Percentiles rank a stretch among this genome's conserved stretches.
phyloP scores from a whole-genome alignment of 441 rosid genomes.

The Euphorbia schlechtendalii region DNA sequence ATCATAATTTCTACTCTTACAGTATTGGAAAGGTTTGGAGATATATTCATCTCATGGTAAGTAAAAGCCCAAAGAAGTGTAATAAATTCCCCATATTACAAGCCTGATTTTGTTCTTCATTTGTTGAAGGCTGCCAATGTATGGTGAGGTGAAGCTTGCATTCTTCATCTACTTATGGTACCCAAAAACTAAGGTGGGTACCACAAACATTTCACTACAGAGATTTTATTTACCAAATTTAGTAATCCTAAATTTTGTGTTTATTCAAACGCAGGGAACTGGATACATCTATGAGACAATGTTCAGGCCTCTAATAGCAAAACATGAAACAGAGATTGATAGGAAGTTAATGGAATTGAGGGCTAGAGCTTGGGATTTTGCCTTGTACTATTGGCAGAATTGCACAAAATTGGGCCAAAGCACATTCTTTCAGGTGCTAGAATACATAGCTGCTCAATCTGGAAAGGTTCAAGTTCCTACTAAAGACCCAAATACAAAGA shows the following conservation, averaged over 20 bases:
- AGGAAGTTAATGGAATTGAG: constrained; percentile 48
- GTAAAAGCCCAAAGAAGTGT: background rate
- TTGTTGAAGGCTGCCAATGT: constrained; percentile 62
- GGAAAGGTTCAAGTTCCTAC: constrained; percentile 21
- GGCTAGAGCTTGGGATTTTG: constrained; percentile 62
- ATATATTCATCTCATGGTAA: constrained; percentile 56
- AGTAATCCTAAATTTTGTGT: background rate
- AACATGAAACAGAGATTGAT: constrained; percentile 62
- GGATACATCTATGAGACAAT: constrained; percentile 41
- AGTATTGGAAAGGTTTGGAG: constrained; percentile 57
- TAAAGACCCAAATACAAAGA: background rate
- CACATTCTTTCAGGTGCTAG: constrained; percentile 48
- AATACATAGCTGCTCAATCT: constrained; percentile 43
- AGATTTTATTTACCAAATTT: background rate
- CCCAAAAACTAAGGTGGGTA: constrained; percentile 42
- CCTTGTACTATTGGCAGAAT: constrained; percentile 49
- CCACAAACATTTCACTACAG: background rate
- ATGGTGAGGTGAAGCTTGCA: constrained; percentile 57
- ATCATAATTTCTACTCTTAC: constrained; percentile 57
- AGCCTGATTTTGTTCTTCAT: background rate
- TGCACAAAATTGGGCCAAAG: constrained; percentile 40
- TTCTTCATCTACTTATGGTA: constrained; percentile 58
- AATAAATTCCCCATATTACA: background rate
- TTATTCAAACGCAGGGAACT: constrained; percentile 50
- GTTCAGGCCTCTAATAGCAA: constrained; percentile 48